Percentiles rank a stretch among this genome's conserved stretches.
Evolutionary conservation across 768 basidiomycete genomes (phyloP).

Genomic region (Jaapia argillacea): DNA sequence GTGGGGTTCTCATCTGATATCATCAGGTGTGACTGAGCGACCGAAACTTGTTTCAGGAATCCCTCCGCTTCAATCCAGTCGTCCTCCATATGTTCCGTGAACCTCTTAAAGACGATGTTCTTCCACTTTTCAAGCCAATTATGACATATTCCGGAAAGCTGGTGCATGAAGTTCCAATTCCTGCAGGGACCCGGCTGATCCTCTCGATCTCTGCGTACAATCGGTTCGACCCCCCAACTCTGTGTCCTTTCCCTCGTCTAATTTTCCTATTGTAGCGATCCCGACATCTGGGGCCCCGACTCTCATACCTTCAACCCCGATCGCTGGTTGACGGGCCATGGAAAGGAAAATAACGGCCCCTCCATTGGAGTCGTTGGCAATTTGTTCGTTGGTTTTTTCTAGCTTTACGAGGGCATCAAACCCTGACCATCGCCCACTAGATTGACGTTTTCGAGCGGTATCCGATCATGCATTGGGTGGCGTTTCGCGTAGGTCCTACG

Average conservation of each 20-base stretch:
- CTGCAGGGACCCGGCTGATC: conserved; percentile 40
- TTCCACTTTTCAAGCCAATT: conserved; percentile 50
- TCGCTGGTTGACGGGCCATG: conserved; percentile 3
- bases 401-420: no score
- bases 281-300: conserved; percentile 6
- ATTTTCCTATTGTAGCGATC: background rate
- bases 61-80: conserved; percentile 43
- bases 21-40: background rate
- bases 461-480: background rate
- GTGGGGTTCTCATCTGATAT: conserved; percentile 1
- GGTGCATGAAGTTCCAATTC: conserved; percentile 33
- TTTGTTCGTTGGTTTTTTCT: no score
- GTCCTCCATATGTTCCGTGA: conserved; percentile 43
- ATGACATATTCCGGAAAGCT: conserved; percentile 32
- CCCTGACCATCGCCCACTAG: no score
- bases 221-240: conserved; percentile 22
- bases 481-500: background rate
- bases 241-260: background rate
- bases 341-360: background rate
- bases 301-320: conserved; percentile 5
- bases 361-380: background rate
- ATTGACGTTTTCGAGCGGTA: background rate
- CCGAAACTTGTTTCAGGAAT: conserved; percentile 25
- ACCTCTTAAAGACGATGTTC: conserved; percentile 39
- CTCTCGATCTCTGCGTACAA: conserved; percentile 47